Percentiles rank a stretch among this genome's conserved stretches.
Evolutionary conservation across 2,329 filamentous ascomycete genomes (phyloP).

Genomic region (Fusarium subtropicale): DNA sequence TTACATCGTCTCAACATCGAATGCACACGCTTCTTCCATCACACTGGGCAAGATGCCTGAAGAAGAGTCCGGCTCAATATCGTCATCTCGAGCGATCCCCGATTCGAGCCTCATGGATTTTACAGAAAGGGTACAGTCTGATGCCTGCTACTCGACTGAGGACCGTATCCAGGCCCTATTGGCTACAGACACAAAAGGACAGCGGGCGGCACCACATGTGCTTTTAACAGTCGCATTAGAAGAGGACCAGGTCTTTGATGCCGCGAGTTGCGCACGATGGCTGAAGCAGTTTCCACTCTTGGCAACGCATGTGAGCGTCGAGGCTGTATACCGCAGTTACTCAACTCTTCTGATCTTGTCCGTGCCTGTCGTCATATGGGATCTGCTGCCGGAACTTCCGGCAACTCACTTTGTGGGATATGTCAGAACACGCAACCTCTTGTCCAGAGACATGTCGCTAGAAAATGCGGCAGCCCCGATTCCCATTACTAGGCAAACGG

Average conservation of each 20-base stretch:
- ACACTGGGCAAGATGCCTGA: constrained; percentile 39
- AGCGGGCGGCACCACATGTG: constrained; percentile 41
- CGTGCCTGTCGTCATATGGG: constrained; percentile 45
- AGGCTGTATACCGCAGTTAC: constrained; percentile 44
- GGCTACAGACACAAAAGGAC: constrained; percentile 38
- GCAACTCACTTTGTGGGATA: constrained; percentile 48
- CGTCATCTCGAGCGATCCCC: constrained; percentile 40
- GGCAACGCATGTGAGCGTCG: constrained; percentile 43
- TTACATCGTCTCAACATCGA: constrained; percentile 45
- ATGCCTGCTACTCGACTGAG: constrained; percentile 37
- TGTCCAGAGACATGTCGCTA: constrained; percentile 21
- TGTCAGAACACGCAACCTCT: constrained; percentile 43
- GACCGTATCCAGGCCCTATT: constrained; percentile 42
- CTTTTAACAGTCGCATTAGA: constrained; percentile 45
- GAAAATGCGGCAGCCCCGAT: constrained; percentile 37
- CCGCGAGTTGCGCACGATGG: constrained; percentile 44
- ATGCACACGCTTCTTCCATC: constrained; percentile 44
- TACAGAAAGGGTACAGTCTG: constrained; percentile 41
- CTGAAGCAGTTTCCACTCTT: constrained; percentile 47
- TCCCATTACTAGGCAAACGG: constrained; percentile 36
- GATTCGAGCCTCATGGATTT: constrained; percentile 35
- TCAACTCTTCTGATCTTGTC: constrained; percentile 44
- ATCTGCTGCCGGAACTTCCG: constrained; percentile 43
- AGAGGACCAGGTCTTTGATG: constrained; percentile 44
- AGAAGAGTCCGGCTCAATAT: constrained; percentile 36